Percentiles rank a stretch among this genome's conserved stretches.
Conservation (phyloP, 176 grass and related monocot species). For the Phyllostachys edulis region DNA sequence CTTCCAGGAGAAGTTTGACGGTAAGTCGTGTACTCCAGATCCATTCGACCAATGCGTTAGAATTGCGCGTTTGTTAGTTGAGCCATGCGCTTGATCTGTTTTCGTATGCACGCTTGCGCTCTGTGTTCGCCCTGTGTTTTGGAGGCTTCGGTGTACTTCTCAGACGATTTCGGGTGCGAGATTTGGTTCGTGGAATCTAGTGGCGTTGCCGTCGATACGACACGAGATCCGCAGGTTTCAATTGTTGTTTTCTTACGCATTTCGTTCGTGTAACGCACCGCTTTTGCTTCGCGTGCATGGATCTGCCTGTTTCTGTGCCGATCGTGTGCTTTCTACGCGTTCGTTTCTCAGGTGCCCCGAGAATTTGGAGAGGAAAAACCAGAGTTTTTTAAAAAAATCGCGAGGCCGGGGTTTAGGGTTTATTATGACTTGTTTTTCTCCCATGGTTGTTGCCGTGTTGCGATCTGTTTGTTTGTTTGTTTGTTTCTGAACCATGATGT, state of each 20-base stretch:
- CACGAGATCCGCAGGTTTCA: neutral
- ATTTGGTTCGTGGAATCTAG: neutral
- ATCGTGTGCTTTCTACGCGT: neutral
- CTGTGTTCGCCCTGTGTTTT: neutral
- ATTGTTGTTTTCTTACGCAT: neutral
- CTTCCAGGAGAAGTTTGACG: constrained; percentile 76
- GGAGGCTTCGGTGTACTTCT: neutral
- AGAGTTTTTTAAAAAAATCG: neutral
- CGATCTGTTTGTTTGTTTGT: neutral
- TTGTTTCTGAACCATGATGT: neutral
- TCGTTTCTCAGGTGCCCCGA: neutral
- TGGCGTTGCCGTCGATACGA: neutral
- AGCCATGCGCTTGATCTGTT: neutral
- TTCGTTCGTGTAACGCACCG: neutral
- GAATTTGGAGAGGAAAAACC: neutral
- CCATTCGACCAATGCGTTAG: neutral
- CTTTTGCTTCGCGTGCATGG: neutral
- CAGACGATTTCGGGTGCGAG: neutral
- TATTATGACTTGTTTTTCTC: neutral
- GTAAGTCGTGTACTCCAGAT: constrained; percentile 27
- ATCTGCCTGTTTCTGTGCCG: neutral
- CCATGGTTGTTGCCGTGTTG: neutral
- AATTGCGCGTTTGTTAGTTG: neutral
- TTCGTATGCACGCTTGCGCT: no score
- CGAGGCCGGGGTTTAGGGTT: constrained; percentile 7